Evolutionary conservation across 768 basidiomycete species (phyloP).

Genomic region (Lactifluus rugatus): DNA sequence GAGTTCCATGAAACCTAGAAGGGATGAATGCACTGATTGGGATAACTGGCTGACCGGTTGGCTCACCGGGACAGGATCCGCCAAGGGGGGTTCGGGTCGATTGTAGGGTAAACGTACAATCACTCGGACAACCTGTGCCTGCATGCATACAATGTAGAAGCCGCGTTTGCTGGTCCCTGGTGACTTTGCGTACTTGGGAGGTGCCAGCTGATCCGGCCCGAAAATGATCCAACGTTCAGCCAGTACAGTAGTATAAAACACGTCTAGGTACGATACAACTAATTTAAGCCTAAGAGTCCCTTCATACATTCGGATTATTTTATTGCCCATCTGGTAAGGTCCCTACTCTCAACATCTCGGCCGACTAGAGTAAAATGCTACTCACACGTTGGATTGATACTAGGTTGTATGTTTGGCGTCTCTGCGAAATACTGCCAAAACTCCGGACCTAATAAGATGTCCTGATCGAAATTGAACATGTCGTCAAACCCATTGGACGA

Average conservation of each 20-base stretch:
- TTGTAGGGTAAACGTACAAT: constrained; percentile 74
- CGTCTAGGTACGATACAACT: background rate
- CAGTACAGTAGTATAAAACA: too few relatives aligned
- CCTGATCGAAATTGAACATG: constrained; percentile 8
- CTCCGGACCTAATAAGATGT: constrained; percentile 4
- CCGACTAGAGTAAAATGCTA: background rate
- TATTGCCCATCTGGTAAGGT: background rate
- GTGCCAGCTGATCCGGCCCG: too few relatives aligned
- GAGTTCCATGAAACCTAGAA: constrained; percentile 73
- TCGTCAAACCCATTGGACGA: constrained; percentile 2
- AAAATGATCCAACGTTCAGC: too few relatives aligned
- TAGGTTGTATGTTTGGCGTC: background rate
- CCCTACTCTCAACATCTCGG: background rate
- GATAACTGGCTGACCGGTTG: background rate
- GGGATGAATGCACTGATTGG: background rate
- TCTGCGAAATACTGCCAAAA: constrained; percentile 16
- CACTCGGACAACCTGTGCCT: constrained; percentile 33
- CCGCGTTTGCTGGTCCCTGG: background rate
- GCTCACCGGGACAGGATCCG: constrained; percentile 63
- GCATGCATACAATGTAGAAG: constrained; percentile 5
- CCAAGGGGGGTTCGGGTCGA: constrained; percentile 56
- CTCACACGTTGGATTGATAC: constrained; percentile 3
- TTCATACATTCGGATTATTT: background rate
- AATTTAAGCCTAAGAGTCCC: too few relatives aligned
- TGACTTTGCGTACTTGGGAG: background rate